These are phyloP conservation scores for Colletotrichum agaves DNA, from an alignment of 2,329 filamentous ascomycete genomes.

Conservation along the genomic window DNA sequence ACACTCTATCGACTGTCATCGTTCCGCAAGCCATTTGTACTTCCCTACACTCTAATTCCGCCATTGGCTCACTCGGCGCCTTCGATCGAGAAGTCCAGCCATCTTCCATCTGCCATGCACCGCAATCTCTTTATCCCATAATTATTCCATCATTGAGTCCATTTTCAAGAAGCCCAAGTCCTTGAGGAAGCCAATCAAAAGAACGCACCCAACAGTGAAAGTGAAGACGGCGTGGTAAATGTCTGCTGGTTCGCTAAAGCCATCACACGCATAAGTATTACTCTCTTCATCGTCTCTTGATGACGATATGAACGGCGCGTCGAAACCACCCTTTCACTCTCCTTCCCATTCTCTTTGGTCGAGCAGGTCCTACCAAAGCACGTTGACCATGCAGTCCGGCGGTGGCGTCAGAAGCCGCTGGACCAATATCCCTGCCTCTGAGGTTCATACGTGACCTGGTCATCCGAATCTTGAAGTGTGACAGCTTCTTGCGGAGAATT, in stretches of 20 bases:
- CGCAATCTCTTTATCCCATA: background rate
- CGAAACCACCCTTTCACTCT: conserved; percentile 23
- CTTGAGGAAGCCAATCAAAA: conserved; percentile 28
- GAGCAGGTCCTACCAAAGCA: background rate
- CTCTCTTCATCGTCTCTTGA: conserved; percentile 4
- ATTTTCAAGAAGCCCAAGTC: conserved; percentile 25
- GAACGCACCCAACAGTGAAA: conserved; percentile 19
- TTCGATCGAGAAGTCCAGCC: background rate
- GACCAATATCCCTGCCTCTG: background rate
- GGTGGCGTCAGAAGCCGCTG: background rate
- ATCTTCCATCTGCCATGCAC: background rate
- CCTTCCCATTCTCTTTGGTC: conserved; percentile 8
- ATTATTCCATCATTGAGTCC: background rate
- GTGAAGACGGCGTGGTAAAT: background rate
- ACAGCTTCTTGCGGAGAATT: conserved; percentile 36
- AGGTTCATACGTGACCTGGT: conserved; percentile 32
- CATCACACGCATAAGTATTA: background rate
- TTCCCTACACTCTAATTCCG: background rate
- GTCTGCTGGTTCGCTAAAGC: background rate
- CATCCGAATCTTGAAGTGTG: conserved; percentile 33
- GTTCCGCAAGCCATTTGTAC: background rate
- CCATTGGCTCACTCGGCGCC: background rate
- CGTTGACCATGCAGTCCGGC: background rate
- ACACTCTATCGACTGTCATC: background rate
- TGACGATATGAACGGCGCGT: conserved; percentile 15